Percentiles rank a stretch among this genome's conserved stretches.
Evolutionary conservation across 805 yeast genomes (phyloP).

Genomic region (Aciculoconidium aculeatum): DNA sequence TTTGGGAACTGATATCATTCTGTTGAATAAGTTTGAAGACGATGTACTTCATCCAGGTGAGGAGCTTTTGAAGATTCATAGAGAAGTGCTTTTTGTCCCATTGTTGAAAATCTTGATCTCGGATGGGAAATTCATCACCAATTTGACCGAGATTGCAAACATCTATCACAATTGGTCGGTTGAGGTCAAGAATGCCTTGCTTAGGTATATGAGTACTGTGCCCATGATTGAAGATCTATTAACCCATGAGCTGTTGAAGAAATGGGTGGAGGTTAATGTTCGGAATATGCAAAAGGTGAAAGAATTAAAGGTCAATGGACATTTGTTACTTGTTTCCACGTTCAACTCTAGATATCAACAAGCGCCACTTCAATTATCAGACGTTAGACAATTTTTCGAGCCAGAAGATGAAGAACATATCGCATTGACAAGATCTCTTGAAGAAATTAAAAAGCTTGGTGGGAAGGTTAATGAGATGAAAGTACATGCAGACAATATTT

Average conservation of each 20-base stretch:
- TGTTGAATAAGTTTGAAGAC: conserved; percentile 45
- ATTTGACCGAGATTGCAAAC: conserved; percentile 45
- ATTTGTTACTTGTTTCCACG: conserved; percentile 34
- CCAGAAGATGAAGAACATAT: conserved; percentile 45
- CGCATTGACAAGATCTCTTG: conserved; percentile 47
- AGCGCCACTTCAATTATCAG: conserved; percentile 56
- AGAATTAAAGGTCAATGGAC: conserved; percentile 36
- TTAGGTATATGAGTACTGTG: conserved; percentile 54
- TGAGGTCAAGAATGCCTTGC: conserved; percentile 48
- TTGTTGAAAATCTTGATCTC: conserved; percentile 49
- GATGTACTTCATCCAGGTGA: conserved; percentile 54
- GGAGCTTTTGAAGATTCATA: conserved; percentile 52
- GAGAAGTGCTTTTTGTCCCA: conserved; percentile 49
- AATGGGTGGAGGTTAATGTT: conserved; percentile 51
- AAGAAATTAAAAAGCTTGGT: conserved; percentile 50
- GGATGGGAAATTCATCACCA: conserved; percentile 62
- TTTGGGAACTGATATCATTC: conserved; percentile 14
- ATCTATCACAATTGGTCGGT: conserved; percentile 61
- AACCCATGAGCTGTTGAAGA: conserved; percentile 45
- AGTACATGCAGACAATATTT: conserved; percentile 52
- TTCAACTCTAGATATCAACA: conserved; percentile 42
- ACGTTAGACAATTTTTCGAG: conserved; percentile 44
- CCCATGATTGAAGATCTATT: conserved; percentile 56
- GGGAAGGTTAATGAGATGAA: conserved; percentile 56
- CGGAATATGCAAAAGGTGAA: conserved; percentile 47